Base-by-base conservation (phyloP, 805 yeast genomes). In the Pichia thaimueangensis region DNA sequence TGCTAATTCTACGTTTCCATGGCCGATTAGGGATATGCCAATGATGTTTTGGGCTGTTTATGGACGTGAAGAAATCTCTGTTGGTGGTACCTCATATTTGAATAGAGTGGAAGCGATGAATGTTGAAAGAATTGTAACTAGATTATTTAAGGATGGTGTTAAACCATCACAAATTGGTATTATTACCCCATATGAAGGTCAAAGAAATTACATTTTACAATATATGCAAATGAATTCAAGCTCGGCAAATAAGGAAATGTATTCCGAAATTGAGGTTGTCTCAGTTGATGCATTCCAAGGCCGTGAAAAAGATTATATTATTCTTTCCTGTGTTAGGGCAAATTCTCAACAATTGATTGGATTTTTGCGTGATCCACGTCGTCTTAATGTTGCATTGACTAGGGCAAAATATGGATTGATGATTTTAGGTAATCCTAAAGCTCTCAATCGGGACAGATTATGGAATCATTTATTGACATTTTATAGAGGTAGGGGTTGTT, bases 41-140 rank as follows among this genome's bases (percentile, higher is more conserved):
- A 86, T 87, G 95, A 84, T 89, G 93, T 86, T 89, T 55, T 88
- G 96, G 96, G 82, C 86, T 0, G 81, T 81, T 51, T 78, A 79
- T 57, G 96, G 96, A 30, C 79, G 82, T 50, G 97, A 89, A 66
- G 97, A 89, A 62, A 76, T 89, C 39, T 78, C 93, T 20, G 76
- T 80, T 0, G 73, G 78, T 49, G 97, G 96, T 45, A 80, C 82
- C 5, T 83, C 95, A 8, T 88, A 70, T 55, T 68, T 89, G 52
- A 89, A 89, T 62, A 70, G 96, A 49, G 80, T 85, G 28, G 97
- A 89, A 63, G 96, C 96, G 0, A 78, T 83, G 80, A 85, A 82
- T 54, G 84, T 87, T 55, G 96, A 86, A 58, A 79, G 82, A 57
- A 69, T 84, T 23, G 78, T 89, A 34, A 78, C 91, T 0, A 68